Conservation (phyloP, 225 moss, liverwort and hornwort genomes). For the Asterella californica region DNA sequence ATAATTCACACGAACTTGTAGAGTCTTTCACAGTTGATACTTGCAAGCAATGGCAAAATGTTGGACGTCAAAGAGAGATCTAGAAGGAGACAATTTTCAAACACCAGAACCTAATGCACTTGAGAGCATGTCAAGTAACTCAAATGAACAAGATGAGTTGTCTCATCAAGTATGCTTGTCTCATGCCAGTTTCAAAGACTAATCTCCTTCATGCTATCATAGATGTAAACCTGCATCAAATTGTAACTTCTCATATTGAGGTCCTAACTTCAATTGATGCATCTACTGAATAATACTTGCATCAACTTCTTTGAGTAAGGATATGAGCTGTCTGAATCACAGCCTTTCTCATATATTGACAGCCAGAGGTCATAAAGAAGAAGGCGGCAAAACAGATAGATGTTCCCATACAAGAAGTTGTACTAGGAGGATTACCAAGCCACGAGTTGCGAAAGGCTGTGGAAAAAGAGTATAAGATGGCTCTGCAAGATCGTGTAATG, state of each 20-base stretch:
- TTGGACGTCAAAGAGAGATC: constrained; percentile 10
- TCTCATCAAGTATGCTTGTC: constrained; percentile 41
- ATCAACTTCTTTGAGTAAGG: background rate
- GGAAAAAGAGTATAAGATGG: constrained; percentile 85
- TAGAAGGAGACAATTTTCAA: constrained; percentile 22
- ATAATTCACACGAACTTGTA: constrained; percentile 17
- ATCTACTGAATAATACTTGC: background rate
- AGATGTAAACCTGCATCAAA: background rate
- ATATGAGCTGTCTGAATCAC: background rate
- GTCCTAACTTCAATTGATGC: background rate
- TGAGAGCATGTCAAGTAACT: no score
- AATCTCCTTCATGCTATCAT: background rate
- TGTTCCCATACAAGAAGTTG: constrained; percentile 62
- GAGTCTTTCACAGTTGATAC: constrained; percentile 32
- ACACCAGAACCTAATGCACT: constrained; percentile 8
- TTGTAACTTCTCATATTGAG: background rate
- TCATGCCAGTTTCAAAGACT: background rate
- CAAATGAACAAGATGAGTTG: constrained; percentile 53
- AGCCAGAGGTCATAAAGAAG: constrained; percentile 61
- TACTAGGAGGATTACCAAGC: constrained; percentile 47
- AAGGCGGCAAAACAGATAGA: constrained; percentile 69
- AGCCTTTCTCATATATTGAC: background rate
- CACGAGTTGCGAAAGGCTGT: constrained; percentile 65
- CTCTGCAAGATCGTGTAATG: constrained; percentile 76
- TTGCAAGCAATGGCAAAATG: constrained; percentile 26